Conservation (phyloP, 192 early-diverging fungal genomes). For the Coemansia nantahalensis region DNA sequence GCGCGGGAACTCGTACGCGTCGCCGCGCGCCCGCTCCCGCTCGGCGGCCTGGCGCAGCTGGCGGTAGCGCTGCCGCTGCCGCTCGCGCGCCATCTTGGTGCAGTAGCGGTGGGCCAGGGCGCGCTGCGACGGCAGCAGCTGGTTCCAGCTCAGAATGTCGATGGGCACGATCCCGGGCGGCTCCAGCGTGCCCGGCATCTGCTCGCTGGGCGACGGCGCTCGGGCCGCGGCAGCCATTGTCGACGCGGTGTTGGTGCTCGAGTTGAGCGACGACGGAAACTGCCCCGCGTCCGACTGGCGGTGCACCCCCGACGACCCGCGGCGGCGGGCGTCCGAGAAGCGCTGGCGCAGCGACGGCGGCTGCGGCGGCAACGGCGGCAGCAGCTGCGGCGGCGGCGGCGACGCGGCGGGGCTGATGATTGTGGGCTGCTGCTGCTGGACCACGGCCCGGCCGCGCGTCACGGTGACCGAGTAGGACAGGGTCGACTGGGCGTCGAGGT, state of each 20-base stretch:
- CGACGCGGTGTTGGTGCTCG: slow-evolving; percentile 5
- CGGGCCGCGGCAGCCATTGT: neutral
- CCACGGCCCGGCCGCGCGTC: slow-evolving; percentile 15
- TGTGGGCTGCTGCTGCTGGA: slow-evolving; percentile 15
- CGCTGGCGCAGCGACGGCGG: slow-evolving; percentile 12
- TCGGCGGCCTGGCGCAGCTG: neutral
- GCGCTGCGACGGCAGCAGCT: slow-evolving; percentile 46
- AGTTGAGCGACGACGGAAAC: neutral
- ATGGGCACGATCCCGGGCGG: slow-evolving; percentile 42
- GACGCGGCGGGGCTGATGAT: neutral
- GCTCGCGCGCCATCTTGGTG: slow-evolving; percentile 43
- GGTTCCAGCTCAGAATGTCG: slow-evolving; percentile 49
- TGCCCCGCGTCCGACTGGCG: slow-evolving; percentile 1
- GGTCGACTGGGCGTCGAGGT: slow-evolving; percentile 15
- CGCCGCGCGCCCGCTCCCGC: neutral
- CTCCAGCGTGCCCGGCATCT: slow-evolving; percentile 19
- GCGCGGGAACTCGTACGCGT: neutral
- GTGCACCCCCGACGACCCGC: slow-evolving; percentile 6
- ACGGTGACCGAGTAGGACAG: slow-evolving; percentile 21
- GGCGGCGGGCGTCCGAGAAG: slow-evolving; percentile 12
- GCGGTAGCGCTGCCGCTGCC: slow-evolving; percentile 3
- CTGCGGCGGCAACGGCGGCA: neutral
- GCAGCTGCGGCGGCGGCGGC: neutral
- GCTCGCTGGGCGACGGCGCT: neutral
- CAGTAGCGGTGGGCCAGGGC: slow-evolving; percentile 43